These are phyloP conservation scores for Purpureocillium takamizusanense DNA, from an alignment of 2,329 filamentous ascomycete species.

Conservation along the genomic window DNA sequence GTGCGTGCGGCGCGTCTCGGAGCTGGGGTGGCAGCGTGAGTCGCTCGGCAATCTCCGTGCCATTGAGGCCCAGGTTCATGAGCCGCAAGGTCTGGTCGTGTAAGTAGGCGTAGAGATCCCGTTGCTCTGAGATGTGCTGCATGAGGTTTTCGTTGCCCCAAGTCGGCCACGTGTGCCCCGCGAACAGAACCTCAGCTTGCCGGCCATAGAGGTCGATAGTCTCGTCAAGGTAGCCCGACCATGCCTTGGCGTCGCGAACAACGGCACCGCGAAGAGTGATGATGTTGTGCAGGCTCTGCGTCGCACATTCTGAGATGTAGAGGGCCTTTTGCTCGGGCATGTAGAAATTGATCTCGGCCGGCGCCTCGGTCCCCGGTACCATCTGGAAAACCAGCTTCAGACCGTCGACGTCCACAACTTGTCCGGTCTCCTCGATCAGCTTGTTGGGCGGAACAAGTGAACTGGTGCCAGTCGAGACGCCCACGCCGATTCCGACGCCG, in stretches of 20 bases:
- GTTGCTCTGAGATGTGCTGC: slow-evolving; percentile 20
- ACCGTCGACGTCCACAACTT: slow-evolving; percentile 21
- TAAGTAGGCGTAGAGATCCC: slow-evolving; percentile 29
- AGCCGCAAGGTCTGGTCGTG: slow-evolving; percentile 29
- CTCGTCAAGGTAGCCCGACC: no score
- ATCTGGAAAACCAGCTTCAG: slow-evolving; percentile 29
- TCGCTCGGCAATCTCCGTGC: slow-evolving; percentile 28
- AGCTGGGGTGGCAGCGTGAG: slow-evolving; percentile 22
- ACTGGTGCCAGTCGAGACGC: slow-evolving; percentile 18
- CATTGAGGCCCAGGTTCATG: slow-evolving; percentile 26
- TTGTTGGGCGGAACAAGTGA: slow-evolving; percentile 24
- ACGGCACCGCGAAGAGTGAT: no score
- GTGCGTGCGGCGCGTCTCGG: slow-evolving; percentile 11
- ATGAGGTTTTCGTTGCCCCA: slow-evolving; percentile 18
- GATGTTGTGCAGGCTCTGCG: no score
- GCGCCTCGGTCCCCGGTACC: slow-evolving; percentile 16
- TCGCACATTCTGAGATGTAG: no score
- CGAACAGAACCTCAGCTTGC: no score
- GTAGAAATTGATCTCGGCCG: no score
- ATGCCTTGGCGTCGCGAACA: no score
- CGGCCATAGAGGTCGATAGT: no score
- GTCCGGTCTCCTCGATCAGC: slow-evolving; percentile 20
- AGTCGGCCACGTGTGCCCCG: slow-evolving; percentile 9
- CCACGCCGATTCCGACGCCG: slow-evolving; percentile 25
- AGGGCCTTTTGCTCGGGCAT: no score